Evolutionary conservation across 2,329 filamentous ascomycete genomes (phyloP).

Genomic region (Colletotrichum sp.): DNA sequence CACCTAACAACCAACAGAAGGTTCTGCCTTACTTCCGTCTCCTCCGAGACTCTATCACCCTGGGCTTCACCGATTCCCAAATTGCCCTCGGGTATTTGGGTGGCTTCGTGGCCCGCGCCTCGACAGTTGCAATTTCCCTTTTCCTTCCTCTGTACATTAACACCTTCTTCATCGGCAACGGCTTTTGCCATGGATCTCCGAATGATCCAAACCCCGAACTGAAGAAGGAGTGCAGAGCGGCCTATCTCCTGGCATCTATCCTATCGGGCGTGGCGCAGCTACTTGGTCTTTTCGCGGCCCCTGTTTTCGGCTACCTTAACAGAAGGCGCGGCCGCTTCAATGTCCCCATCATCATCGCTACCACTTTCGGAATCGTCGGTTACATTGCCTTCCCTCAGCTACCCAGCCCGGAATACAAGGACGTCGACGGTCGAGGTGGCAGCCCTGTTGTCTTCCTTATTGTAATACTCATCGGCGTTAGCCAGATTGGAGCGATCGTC

Average conservation of each 20-base stretch:
- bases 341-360: slow-evolving; percentile 74
- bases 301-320: slow-evolving; percentile 86
- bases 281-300: slow-evolving; percentile 82
- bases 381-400: slow-evolving; percentile 81
- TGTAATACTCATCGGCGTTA: slow-evolving; percentile 83
- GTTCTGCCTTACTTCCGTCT: slow-evolving; percentile 64
- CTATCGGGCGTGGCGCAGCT: slow-evolving; percentile 90
- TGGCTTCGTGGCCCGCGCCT: slow-evolving; percentile 92
- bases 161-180: slow-evolving; percentile 82
- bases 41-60: slow-evolving; percentile 65
- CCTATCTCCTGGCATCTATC: slow-evolving; percentile 87
- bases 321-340: slow-evolving; percentile 71
- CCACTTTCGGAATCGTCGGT: slow-evolving; percentile 76
- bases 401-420: slow-evolving; percentile 74
- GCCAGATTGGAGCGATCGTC: slow-evolving; percentile 95
- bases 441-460: slow-evolving; percentile 74
- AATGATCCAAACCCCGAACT: slow-evolving; percentile 73
- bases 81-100: slow-evolving; percentile 91
- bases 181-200: slow-evolving; percentile 74
- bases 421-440: slow-evolving; percentile 70
- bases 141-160: slow-evolving; percentile 96
- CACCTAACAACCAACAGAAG: slow-evolving; percentile 24
- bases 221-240: slow-evolving; percentile 82
- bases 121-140: slow-evolving; percentile 91
- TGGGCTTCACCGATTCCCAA: slow-evolving; percentile 77